These are phyloP conservation scores for Pisolithus microcarpus DNA, from an alignment of 768 basidiomycete genomes.

Conservation along the genomic window DNA sequence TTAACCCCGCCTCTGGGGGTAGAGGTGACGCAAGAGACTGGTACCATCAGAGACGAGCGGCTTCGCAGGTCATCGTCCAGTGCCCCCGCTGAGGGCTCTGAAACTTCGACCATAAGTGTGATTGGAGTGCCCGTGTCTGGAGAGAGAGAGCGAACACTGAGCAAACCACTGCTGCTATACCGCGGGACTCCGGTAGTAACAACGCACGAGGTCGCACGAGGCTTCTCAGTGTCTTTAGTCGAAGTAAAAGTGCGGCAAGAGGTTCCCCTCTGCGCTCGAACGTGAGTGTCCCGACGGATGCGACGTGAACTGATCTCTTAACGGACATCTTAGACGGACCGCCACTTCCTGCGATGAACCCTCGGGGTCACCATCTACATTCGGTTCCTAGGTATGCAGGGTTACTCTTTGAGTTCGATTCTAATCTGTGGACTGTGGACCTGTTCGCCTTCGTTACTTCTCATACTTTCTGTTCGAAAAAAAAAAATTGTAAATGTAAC, in stretches of 20 bases:
- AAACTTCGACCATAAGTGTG: conserved; percentile 7
- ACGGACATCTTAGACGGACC: conserved; percentile 2
- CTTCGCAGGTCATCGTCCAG: conserved; percentile 20
- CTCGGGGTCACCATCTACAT: neutral
- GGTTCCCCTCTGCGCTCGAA: neutral
- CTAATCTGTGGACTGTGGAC: neutral
- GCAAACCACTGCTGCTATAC: conserved; percentile 8
- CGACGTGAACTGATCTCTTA: neutral
- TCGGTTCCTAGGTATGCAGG: neutral
- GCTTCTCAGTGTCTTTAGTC: conserved; percentile 24
- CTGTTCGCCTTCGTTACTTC: neutral
- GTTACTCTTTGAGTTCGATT: neutral
- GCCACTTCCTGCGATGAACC: conserved; percentile 3
- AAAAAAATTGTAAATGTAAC: too few species aligned
- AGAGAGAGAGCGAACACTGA: conserved; percentile 36
- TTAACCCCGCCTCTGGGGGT: conserved; percentile 14
- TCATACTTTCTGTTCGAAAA: too few species aligned
- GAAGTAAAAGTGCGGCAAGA: conserved; percentile 14
- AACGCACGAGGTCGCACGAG: conserved; percentile 23
- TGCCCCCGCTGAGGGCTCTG: neutral
- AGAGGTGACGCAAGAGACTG: conserved; percentile 12
- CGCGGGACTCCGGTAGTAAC: conserved; percentile 5
- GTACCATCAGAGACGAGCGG: conserved; percentile 7
- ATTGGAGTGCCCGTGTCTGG: conserved; percentile 30
- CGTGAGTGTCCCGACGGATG: conserved; percentile 7